Conservation (phyloP, 352 stramenopile genomes). For the Phytopythium kandeliae region DNA sequence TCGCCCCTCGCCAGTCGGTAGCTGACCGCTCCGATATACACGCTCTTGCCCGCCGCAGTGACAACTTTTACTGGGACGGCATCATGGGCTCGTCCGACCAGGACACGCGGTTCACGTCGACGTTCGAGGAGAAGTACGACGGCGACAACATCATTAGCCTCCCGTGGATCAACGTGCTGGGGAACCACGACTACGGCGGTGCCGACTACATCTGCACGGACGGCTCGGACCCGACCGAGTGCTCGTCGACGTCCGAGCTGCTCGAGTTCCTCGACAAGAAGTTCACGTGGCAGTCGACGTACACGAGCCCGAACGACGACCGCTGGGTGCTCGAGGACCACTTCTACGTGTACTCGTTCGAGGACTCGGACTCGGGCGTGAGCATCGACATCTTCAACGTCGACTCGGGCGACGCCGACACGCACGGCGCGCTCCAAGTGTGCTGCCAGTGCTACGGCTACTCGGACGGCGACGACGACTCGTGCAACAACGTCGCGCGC, state of each 20-base stretch:
- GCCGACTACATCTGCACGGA: conserved; percentile 49
- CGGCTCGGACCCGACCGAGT: conserved; percentile 21
- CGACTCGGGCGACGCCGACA: conserved; percentile 47
- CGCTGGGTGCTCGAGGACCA: conserved; percentile 51
- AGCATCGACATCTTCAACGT: conserved; percentile 61
- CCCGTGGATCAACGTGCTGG: conserved; percentile 59
- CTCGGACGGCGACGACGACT: conserved; percentile 23
- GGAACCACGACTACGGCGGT: conserved; percentile 70
- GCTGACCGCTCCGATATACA: too few species aligned
- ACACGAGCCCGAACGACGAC: conserved; percentile 48
- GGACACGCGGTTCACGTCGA: conserved; percentile 42
- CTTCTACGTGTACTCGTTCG: conserved; percentile 46
- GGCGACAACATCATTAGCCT: conserved; percentile 38
- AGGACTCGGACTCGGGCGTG: conserved; percentile 28
- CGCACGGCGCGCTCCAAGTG: conserved; percentile 38
- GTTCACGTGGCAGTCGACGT: conserved; percentile 37
- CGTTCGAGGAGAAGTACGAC: conserved; percentile 54
- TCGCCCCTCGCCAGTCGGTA: not conserved
- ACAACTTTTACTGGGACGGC: conserved; percentile 73
- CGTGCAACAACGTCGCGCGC: conserved; percentile 32
- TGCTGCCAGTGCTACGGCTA: conserved; percentile 65
- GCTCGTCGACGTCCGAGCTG: conserved; percentile 15
- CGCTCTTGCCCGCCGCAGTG: conserved; percentile 9
- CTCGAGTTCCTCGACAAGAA: conserved; percentile 25
- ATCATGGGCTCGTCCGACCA: conserved; percentile 35